Conservation (phyloP, 2,329 filamentous ascomycete species). For the Thielaviopsis punctulata region DNA sequence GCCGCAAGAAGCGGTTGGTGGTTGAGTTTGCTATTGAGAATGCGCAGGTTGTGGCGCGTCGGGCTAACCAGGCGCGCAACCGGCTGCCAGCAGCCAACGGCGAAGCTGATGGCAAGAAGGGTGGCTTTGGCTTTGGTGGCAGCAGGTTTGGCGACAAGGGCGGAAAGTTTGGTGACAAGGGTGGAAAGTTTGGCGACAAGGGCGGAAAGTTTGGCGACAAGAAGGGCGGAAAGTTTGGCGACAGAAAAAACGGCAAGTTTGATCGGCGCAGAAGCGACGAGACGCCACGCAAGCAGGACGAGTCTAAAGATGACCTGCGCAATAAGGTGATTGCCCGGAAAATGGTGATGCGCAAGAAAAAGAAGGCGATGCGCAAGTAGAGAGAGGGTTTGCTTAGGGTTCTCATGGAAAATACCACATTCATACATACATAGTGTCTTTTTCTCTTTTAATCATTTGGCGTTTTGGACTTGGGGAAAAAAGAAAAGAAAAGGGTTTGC, state of each 20-base stretch:
- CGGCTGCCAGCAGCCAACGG: conserved; percentile 21
- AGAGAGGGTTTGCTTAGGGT: neutral
- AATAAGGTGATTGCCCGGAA: conserved; percentile 10
- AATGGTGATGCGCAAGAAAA: conserved; percentile 12
- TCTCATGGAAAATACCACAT: conserved; percentile 1
- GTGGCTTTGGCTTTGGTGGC: conserved; percentile 17
- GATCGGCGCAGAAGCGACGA: conserved; percentile 12
- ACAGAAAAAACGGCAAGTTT: conserved; percentile 10
- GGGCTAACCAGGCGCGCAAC: conserved; percentile 20
- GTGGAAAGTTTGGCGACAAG: neutral
- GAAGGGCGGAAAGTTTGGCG: neutral
- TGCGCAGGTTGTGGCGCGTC: conserved; percentile 76
- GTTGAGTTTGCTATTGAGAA: conserved; percentile 98
- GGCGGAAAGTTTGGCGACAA: conserved; percentile 4
- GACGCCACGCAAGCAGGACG: conserved; percentile 20
- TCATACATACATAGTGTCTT: conserved; percentile 3
- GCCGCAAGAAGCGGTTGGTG: conserved; percentile 76
- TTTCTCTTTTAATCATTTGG: no score
- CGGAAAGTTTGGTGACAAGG: conserved; percentile 1
- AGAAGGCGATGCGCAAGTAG: conserved; percentile 7
- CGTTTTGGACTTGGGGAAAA: conserved; percentile 13
- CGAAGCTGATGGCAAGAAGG: conserved; percentile 24
- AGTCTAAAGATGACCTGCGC: conserved; percentile 18
- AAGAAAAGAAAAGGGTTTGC: no score
- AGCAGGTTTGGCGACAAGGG: conserved; percentile 12